Conservation (phyloP, 495 filamentous ascomycete genomes). For the Penicillium nucicola region DNA sequence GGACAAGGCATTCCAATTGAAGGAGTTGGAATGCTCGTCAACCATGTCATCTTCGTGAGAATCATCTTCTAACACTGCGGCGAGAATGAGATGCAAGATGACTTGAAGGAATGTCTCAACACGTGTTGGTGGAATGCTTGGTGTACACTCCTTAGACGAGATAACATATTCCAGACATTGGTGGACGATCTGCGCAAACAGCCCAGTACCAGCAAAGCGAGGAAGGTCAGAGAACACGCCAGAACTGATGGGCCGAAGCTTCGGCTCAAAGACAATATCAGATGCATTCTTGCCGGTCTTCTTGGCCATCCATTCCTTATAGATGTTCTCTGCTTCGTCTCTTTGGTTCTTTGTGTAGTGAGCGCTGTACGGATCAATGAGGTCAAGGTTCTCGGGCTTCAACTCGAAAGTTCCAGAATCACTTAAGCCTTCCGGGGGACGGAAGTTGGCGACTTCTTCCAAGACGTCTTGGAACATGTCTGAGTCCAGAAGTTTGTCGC, state of each 20-base stretch:
- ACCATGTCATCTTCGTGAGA: conserved; percentile 54
- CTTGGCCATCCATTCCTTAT: conserved; percentile 81
- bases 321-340: conserved; percentile 89
- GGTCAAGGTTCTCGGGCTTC: conserved; percentile 75
- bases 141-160: conserved; percentile 59
- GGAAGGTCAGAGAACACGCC: conserved; percentile 74
- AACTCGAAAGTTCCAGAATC: conserved; percentile 93
- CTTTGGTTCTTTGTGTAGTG: conserved; percentile 97
- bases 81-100: conserved; percentile 78
- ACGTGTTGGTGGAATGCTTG: conserved; percentile 71
- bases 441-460: conserved; percentile 86
- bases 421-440: conserved; percentile 82
- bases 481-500: conserved; percentile 51
- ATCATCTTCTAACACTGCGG: conserved; percentile 79
- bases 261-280: conserved; percentile 94
- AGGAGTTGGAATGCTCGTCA: conserved; percentile 51
- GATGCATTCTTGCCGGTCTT: conserved; percentile 74
- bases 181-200: conserved; percentile 90
- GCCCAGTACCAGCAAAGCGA: conserved; percentile 71
- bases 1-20: conserved; percentile 65
- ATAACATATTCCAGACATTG: conserved; percentile 79
- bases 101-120: conserved; percentile 91
- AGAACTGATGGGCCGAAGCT: conserved; percentile 68
- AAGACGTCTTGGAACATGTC: conserved; percentile 86
- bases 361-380: conserved; percentile 90